These are phyloP conservation scores for Septoria linicola DNA, from an alignment of 2,329 filamentous ascomycete species.

Conservation along the genomic window DNA sequence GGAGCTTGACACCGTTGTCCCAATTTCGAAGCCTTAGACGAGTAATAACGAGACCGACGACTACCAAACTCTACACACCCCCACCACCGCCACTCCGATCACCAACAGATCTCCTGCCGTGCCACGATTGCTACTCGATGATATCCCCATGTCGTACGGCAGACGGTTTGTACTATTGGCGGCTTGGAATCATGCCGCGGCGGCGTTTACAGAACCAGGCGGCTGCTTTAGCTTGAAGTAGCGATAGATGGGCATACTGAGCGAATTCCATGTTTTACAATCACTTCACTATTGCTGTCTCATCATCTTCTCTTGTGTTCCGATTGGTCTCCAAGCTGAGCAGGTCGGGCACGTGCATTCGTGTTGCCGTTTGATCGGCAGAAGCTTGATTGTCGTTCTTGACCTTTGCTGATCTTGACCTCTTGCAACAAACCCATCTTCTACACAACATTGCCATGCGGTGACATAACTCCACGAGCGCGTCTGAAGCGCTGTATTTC, in stretches of 20 bases:
- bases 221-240: constrained; percentile 12
- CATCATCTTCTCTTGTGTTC: background rate
- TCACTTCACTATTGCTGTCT: background rate
- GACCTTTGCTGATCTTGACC: background rate
- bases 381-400: background rate
- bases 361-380: background rate
- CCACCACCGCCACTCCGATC: background rate
- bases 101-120: constrained; percentile 3
- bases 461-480: constrained; percentile 1
- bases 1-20: constrained; percentile 40
- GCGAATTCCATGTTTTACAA: constrained; percentile 3
- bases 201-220: background rate
- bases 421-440: too few relatives aligned
- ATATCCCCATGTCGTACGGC: constrained; percentile 19
- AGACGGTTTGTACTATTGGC: constrained; percentile 12
- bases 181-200: constrained; percentile 5
- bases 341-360: constrained; percentile 12
- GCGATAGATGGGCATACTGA: constrained; percentile 13
- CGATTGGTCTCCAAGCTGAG: background rate
- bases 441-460: constrained; percentile 11
- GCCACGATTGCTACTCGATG: constrained; percentile 18
- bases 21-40: constrained; percentile 37
- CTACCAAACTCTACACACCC: background rate
- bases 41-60: constrained; percentile 7
- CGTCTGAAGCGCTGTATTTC: background rate